Base-by-base conservation (phyloP, 2,329 filamentous ascomycete species). In the Penicillium expansum region DNA sequence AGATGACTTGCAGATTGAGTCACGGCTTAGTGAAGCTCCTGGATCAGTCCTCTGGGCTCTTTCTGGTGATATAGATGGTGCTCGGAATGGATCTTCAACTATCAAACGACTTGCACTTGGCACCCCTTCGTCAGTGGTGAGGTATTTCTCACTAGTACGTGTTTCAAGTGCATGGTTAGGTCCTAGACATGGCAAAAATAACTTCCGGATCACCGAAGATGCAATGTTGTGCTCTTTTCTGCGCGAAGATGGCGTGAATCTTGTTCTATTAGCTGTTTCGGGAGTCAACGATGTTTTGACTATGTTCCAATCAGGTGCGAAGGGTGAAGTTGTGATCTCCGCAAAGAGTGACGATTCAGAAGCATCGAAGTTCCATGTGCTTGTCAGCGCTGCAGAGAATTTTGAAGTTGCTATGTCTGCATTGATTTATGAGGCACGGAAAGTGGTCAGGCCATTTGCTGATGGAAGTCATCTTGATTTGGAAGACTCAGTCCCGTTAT, bases 351-450 rank as follows among this genome's bases (percentile, higher is more conserved):
- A 97, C 63, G 82, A 83, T 14, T 69, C 77, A 0, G 69, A 79
- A 1, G 67, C 80, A 10, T 82, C 84, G 4, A 77, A 78, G 6
- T 83, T 86, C 6, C 83, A 81, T 14, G 77, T 95, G 11, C 73
- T 96, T 7, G 86, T 88, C 14, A 86, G 91, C 3, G 83, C 88
- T 2, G 88, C 90, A 0, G 81, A 87, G 44, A 80, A 83, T 37
- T 89, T 95, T 62, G 90, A 95, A 60, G 80, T 84, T 53, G 88
- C 90, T 1, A 86, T 91, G 66, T 88, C 89, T 35, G 88, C 92
- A 14, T 87, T 89, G 8, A 89, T 96, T 82, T 96, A 96, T 64
- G 88, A 96, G 67, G 90, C 92, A n/a, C 83, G 92, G 32, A 86
- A 84, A 58, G 67, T 90, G 3, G 79, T 89, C 9, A 66, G 65